Conservation (phyloP, 78 protist species). For the Diacronema lutheri region DNA sequence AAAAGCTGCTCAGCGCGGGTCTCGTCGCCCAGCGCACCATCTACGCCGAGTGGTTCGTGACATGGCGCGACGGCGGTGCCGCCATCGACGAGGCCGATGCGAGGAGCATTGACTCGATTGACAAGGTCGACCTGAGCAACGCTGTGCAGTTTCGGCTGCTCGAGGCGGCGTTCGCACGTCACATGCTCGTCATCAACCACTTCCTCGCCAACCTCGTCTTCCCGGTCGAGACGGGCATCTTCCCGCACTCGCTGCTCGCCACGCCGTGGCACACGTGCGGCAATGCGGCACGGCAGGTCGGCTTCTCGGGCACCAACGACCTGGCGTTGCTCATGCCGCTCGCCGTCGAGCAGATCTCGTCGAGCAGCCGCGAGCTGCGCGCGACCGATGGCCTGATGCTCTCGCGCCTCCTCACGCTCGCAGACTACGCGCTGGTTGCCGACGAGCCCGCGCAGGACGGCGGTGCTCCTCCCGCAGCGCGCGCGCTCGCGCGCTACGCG, state of each 20-base stretch:
- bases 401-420: not conserved
- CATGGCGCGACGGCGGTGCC: too few species aligned
- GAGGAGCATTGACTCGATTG: too few species aligned
- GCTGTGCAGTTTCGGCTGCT: too few species aligned
- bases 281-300: not conserved
- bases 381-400: slow-evolving; percentile 13
- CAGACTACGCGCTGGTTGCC: too few species aligned
- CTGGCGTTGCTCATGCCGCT: not conserved
- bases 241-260: too few species aligned
- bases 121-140: not conserved
- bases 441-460: too few species aligned
- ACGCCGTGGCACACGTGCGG: too few species aligned
- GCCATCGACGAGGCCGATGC: too few species aligned
- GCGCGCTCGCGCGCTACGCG: too few species aligned
- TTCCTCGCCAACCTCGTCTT: not conserved
- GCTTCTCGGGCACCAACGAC: slow-evolving; percentile 34
- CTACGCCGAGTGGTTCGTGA: not conserved
- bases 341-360: not conserved
- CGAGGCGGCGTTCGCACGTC: too few species aligned
- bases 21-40: not conserved
- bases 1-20: not conserved
- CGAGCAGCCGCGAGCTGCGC: not conserved
- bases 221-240: not conserved
- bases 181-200: not conserved
- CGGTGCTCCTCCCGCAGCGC: too few species aligned